Conservation (phyloP, 805 yeast genomes). For the Scheffersomyces amazonensis region DNA sequence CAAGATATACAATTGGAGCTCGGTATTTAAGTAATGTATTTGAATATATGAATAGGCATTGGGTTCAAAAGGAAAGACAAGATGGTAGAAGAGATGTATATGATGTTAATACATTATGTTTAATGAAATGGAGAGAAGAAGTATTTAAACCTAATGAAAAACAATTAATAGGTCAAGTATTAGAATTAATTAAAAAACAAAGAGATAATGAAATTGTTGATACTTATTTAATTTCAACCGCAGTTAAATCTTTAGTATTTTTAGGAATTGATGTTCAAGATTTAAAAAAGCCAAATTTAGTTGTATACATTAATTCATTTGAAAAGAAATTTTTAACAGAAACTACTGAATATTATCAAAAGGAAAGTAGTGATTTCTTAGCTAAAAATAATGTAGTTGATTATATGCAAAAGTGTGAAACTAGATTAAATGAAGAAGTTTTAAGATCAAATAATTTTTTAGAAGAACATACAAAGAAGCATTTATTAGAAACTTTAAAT, state of each 20-base stretch:
- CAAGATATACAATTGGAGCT: conserved; percentile 86
- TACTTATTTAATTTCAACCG: conserved; percentile 61
- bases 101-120: conserved; percentile 86
- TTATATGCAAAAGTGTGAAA: conserved; percentile 83
- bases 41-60: conserved; percentile 93
- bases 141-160: conserved; percentile 70
- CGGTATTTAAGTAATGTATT: conserved; percentile 88
- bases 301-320: conserved; percentile 77
- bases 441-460: conserved; percentile 73
- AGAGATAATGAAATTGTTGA: conserved; percentile 76
- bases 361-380: conserved; percentile 67
- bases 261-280: conserved; percentile 91
- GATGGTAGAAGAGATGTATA: conserved; percentile 88
- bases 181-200: conserved; percentile 72
- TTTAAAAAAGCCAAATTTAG: conserved; percentile 77
- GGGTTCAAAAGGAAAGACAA: conserved; percentile 95
- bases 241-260: conserved; percentile 82
- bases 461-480: conserved; percentile 81
- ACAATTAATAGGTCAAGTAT: conserved; percentile 62
- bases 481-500: conserved; percentile 73
- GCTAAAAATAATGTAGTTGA: conserved; percentile 80
- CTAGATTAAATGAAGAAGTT: conserved; percentile 79
- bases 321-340: conserved; percentile 73
- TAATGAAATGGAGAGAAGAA: conserved; percentile 82
- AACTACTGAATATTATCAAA: conserved; percentile 62